phyloP scores from a whole-genome alignment of 2,329 filamentous ascomycete genomes.

The Pseudogymnoascus sp. region DNA sequence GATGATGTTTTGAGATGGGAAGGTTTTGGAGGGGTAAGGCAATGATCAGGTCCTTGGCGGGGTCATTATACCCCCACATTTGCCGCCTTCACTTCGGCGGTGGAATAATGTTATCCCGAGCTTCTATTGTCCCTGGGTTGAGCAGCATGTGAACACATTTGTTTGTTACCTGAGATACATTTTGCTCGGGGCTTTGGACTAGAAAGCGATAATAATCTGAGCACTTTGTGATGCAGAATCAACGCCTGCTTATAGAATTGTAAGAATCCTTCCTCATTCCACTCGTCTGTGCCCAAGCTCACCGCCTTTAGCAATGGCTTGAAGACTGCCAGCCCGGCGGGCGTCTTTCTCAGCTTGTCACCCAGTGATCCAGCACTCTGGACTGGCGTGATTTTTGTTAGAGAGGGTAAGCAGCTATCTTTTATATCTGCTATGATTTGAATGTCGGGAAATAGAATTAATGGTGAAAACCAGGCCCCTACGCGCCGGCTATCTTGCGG shows the following conservation, averaged over 20 bases:
- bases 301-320: constrained; percentile 56
- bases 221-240: background rate
- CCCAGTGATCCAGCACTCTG: constrained; percentile 74
- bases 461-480: constrained; percentile 57
- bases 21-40: background rate
- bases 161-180: background rate
- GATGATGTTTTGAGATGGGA: background rate
- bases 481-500: constrained; percentile 75
- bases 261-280: background rate
- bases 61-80: constrained; percentile 7
- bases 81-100: background rate
- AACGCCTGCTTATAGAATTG: constrained; percentile 1
- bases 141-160: background rate
- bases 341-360: constrained; percentile 77
- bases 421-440: constrained; percentile 9
- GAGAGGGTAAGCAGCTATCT: constrained; percentile 54
- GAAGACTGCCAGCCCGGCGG: constrained; percentile 73
- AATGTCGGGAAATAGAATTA: background rate
- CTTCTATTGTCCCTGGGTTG: background rate
- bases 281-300: background rate
- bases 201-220: background rate
- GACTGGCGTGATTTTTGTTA: constrained; percentile 87
- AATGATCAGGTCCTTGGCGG: background rate
- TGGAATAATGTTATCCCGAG: background rate
- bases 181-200: too few relatives aligned